phyloP scores from a whole-genome alignment of 2,329 filamentous ascomycete genomes.

The Proliferodiscus dingleyae region DNA sequence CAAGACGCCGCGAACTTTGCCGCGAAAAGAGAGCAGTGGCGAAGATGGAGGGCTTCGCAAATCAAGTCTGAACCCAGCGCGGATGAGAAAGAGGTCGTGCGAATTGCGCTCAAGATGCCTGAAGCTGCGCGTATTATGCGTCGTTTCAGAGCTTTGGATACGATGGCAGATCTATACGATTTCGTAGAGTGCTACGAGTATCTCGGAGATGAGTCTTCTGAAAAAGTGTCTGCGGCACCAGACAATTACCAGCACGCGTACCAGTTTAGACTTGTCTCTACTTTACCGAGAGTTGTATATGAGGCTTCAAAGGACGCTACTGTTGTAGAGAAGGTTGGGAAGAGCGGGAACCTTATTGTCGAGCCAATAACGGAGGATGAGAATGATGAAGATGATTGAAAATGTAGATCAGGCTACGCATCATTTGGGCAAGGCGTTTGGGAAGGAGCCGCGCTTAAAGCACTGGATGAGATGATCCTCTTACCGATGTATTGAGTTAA shows the following conservation, averaged over 20 bases:
- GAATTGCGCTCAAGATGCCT: constrained; percentile 64
- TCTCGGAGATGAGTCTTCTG: constrained; percentile 37
- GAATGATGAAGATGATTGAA: constrained; percentile 22
- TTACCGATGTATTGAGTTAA: not conserved
- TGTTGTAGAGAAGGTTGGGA: constrained; percentile 69
- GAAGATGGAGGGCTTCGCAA: constrained; percentile 66
- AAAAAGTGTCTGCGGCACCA: constrained; percentile 41
- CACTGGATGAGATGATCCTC: too few species aligned
- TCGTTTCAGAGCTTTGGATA: constrained; percentile 63
- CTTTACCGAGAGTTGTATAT: constrained; percentile 79
- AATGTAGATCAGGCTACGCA: not conserved
- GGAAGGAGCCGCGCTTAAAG: not conserved
- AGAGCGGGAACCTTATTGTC: constrained; percentile 84
- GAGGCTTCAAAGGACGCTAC: constrained; percentile 61
- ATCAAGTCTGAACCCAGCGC: constrained; percentile 64
- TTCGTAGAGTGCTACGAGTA: constrained; percentile 89
- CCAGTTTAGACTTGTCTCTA: constrained; percentile 76
- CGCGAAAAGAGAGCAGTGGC: constrained; percentile 61
- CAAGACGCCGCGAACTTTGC: constrained; percentile 53
- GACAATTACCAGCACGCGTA: constrained; percentile 74
- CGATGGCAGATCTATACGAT: constrained; percentile 86
- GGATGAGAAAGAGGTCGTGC: constrained; percentile 63
- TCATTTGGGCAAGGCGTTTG: not conserved
- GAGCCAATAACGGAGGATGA: constrained; percentile 53
- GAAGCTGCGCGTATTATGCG: constrained; percentile 66